Evolutionary conservation across 192 early-diverging fungal genomes (phyloP), one percentile per base, ranked within the genome.

Genomic region (Paraglomus occultum): DNA sequence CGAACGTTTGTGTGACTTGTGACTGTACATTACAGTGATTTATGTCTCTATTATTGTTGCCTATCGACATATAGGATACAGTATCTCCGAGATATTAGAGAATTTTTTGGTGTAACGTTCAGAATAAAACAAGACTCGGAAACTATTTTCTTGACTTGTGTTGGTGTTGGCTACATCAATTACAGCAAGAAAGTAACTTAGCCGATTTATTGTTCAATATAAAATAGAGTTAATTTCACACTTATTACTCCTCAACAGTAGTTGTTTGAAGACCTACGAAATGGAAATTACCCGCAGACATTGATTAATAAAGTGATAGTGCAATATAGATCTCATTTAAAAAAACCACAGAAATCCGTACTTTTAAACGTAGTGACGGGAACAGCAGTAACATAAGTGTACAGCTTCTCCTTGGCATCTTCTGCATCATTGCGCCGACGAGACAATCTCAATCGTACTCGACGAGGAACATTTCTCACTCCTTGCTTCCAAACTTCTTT

Each of bases 391-490:
- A 99, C 97, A 73, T 89, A 85, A 70, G 95, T 94, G 91, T 94
- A 99, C 51, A 99, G 89, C 91, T 97, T 97, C 85, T 97, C 93
- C 80, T 90, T 91, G 78, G 92, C 92, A 73, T 92, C 88, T 80
- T 99, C 97, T 76, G 88, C 92, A 74, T 99, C 97, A 87, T 97
- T 97, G 83, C 95, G 91, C 83, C 92, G 92, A 82, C 97, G 93
- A 73, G 94, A 80, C 72, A 97, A 80, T 72, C 97, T 92, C 64
- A 99, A 89, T 71, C 97, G 94, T 74, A 99, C 90, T 78, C 95
- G 90, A 92, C 93, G 91, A 73, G 94, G 92, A 60, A 96, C 91
- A 70, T 85, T 82, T 92, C 93, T 97, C 78, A 99, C 84, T 78
- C 97, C 97, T 58, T 85, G 84, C 71, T 89, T 81, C 97, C 97